Base-by-base conservation (phyloP, 331 rosid species). In the Malus hybrid region DNA sequence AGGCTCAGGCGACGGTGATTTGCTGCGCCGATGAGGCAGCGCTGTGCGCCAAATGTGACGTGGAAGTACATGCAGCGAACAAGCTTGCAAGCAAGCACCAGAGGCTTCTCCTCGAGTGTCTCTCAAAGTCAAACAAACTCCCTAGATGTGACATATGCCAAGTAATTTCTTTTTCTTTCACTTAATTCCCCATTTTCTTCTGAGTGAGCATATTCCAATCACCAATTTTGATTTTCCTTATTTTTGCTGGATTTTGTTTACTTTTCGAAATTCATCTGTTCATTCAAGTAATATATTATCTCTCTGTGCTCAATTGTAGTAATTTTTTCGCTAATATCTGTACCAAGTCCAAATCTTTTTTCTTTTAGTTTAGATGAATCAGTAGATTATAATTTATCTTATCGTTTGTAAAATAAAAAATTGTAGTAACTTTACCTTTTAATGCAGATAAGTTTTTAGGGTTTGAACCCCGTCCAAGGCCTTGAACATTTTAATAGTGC, bases 1-100 rank as follows among this genome's bases (percentile, higher is more conserved):
- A 83, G 76, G 89, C 96, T 62, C 95, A 89, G 2, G 97, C 96
- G 33, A 86, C 95, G 0, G 84, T 93, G 80, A 93, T 93, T 77
- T 93, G 98, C 70, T 93, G 98, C 44, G 95, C 98, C 0, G 96
- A 93, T 56, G 98, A 93, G 76, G 98, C 96, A 0, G 97, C 98
- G 29, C 86, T 93, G 67, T 93, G 98, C 60, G 91, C 91, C 22
- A 89, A 82, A 76, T 93, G 98, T 34, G 96, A 93, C 16, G 83
- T 89, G 14, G 96, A 93, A 77, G 90, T 93, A 74, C 98, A 93
- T 79, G 98, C 98, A 10, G 96, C 98, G 0, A 93, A 93, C 74
- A 90, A 89, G 82, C 96, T 93, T 10, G 98, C 98, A 39, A 93
- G 98, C 83, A 93, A 93, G 78, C 98, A 93, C 69, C 96, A 93